These are phyloP conservation scores for Balakata baccata DNA, from an alignment of 345 rosid genomes.

Conservation along the genomic window DNA sequence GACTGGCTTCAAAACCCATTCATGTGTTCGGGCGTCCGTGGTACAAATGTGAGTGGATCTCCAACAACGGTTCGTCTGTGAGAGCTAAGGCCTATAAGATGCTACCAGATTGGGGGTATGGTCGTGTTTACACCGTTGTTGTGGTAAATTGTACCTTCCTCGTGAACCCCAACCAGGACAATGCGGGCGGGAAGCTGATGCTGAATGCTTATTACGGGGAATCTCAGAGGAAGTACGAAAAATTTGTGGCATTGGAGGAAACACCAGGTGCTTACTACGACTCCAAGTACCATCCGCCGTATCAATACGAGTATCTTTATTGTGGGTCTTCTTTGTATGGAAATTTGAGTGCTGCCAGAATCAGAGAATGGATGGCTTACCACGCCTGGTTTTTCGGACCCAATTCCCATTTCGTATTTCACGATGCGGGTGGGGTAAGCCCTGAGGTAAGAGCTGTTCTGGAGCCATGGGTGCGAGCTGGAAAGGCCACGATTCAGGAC, in stretches of 20 bases:
- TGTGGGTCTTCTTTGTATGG: slow-evolving; percentile 88
- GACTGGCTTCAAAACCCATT: slow-evolving; percentile 79
- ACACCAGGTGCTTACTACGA: slow-evolving; percentile 52
- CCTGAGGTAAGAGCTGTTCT: slow-evolving; percentile 56
- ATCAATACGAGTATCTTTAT: slow-evolving; percentile 65
- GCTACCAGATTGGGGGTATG: slow-evolving; percentile 91
- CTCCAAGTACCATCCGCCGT: slow-evolving; percentile 50
- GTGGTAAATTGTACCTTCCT: slow-evolving; percentile 71
- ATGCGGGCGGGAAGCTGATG: slow-evolving; percentile 66
- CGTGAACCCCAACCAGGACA: slow-evolving; percentile 52
- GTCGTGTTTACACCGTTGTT: slow-evolving; percentile 77
- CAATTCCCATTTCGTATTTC: slow-evolving; percentile 80
- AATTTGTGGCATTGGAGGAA: slow-evolving; percentile 58
- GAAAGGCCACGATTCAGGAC: slow-evolving; percentile 75
- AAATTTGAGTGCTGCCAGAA: slow-evolving; percentile 56
- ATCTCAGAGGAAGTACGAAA: slow-evolving; percentile 49
- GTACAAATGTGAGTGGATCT: slow-evolving; percentile 85
- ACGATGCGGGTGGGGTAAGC: slow-evolving; percentile 79
- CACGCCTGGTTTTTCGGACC: slow-evolving; percentile 86
- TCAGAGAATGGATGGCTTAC: slow-evolving; percentile 91
- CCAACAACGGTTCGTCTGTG: slow-evolving; percentile 47
- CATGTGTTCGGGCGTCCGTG: slow-evolving; percentile 67
- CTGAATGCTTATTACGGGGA: slow-evolving; percentile 61
- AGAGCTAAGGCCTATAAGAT: slow-evolving; percentile 66
- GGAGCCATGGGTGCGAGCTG: slow-evolving; percentile 72